Evolutionary conservation across 108 stramenopile genomes (phyloP).

Genomic region (Fistulifera solaris): DNA sequence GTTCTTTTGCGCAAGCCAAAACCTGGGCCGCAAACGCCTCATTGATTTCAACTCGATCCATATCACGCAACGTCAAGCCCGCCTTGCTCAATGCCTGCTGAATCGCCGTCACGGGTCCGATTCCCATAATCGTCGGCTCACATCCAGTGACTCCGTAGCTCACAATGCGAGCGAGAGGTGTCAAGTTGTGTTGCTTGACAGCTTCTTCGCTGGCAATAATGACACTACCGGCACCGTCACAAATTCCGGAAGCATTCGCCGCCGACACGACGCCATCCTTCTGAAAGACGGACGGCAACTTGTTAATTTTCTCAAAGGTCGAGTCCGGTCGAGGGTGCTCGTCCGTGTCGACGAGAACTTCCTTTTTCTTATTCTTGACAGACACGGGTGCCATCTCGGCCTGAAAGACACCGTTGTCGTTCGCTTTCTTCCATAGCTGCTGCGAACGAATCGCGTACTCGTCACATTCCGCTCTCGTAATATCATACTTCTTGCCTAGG

Average conservation of each 20-base stretch:
- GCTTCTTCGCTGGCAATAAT: conserved; percentile 88
- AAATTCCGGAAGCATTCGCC: conserved; percentile 93
- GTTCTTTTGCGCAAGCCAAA: conserved; percentile 92
- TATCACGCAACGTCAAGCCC: conserved; percentile 78
- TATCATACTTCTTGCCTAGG: conserved; percentile 84
- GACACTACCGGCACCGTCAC: conserved; percentile 93
- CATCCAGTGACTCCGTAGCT: conserved; percentile 77
- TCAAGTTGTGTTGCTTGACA: conserved; percentile 67
- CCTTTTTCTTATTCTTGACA: conserved; percentile 75
- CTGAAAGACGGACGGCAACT: conserved; percentile 81
- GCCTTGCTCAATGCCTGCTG: conserved; percentile 69
- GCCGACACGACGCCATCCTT: conserved; percentile 95
- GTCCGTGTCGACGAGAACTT: conserved; percentile 69
- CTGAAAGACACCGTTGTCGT: conserved; percentile 75
- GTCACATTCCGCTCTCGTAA: conserved; percentile 86
- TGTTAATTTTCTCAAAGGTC: conserved; percentile 76
- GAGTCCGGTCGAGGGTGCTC: conserved; percentile 95
- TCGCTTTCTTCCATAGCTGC: conserved; percentile 64
- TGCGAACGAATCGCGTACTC: conserved; percentile 86
- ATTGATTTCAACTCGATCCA: conserved; percentile 97
- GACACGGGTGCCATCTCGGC: conserved; percentile 91
- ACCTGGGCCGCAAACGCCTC: conserved; percentile 98
- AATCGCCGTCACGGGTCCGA: conserved; percentile 94
- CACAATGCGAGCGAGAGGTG: conserved; percentile 79
- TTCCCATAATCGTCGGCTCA: conserved; percentile 92